Conservation (phyloP, 768 basidiomycete genomes). For the Boletus sp. region DNA sequence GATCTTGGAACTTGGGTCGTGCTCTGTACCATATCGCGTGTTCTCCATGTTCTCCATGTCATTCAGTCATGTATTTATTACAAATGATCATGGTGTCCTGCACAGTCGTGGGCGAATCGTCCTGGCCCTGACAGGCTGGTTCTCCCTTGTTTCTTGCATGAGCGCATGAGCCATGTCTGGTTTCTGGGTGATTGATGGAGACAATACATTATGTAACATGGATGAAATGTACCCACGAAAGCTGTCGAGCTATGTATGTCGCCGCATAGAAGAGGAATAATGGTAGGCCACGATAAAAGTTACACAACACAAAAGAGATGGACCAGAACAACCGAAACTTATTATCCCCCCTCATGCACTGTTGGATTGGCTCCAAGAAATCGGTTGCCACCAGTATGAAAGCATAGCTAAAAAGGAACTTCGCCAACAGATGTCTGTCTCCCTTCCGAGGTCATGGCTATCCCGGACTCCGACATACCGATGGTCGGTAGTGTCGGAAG, state of each 20-base stretch:
- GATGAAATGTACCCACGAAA: no score
- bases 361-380: constrained; percentile 27
- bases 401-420: constrained; percentile 7
- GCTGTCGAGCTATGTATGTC: no score
- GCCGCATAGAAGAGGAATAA: constrained; percentile 32
- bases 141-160: neutral
- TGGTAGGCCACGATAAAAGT: constrained; percentile 32
- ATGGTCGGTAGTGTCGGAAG: neutral
- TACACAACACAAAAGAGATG: neutral
- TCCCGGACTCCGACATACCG: neutral
- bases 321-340: neutral
- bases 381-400: constrained; percentile 15
- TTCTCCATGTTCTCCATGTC: neutral
- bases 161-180: no score
- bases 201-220: no score
- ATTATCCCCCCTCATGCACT: constrained; percentile 1
- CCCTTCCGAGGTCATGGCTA: no score
- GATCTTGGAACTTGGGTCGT: neutral
- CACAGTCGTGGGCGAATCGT: no score
- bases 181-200: no score
- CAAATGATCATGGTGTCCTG: neutral
- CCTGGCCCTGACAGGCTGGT: no score
- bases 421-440: no score
- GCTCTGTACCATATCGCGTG: neutral
- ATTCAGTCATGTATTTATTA: neutral